These are phyloP conservation scores for Chenopodium formosanum DNA, from an alignment of 148 eudicot species.

Conservation along the genomic window DNA sequence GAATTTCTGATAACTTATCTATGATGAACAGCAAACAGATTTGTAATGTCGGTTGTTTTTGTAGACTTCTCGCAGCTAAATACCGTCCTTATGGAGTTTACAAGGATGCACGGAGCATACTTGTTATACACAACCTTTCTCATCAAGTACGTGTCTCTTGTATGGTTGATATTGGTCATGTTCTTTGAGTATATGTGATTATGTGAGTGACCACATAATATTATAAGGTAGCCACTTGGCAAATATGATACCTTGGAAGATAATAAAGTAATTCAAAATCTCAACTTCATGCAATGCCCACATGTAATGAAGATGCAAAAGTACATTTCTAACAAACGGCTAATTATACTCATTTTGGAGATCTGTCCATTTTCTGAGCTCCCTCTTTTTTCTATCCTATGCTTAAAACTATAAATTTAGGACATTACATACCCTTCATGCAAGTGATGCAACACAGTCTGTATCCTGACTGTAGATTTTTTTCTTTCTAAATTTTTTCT, in stretches of 20 bases:
- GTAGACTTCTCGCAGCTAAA: conserved; percentile 89
- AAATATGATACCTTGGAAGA: not conserved
- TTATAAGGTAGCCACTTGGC: not conserved
- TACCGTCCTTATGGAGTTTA: conserved; percentile 97
- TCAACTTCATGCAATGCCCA: not conserved
- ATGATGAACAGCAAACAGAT: not conserved
- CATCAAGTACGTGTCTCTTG: conserved; percentile 67
- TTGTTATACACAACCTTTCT: conserved; percentile 85
- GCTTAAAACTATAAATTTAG: not conserved
- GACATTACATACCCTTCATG: not conserved
- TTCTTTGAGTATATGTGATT: not conserved
- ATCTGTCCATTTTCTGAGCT: not conserved
- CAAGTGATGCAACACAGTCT: not conserved
- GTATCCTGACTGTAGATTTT: not conserved
- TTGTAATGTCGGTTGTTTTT: conserved; percentile 7
- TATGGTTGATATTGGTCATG: not conserved
- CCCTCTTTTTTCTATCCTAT: not conserved
- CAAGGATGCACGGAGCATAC: conserved; percentile 85
- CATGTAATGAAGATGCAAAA: not conserved
- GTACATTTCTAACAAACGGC: not conserved
- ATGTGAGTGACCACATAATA: not conserved
- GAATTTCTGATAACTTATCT: not conserved
- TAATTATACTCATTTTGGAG: not conserved
- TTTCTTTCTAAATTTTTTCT: not conserved
- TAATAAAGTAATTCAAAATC: not conserved